Evolutionary conservation across 129 eudicot species (phyloP).

Genomic region (Saposhnikovia divaricata): DNA sequence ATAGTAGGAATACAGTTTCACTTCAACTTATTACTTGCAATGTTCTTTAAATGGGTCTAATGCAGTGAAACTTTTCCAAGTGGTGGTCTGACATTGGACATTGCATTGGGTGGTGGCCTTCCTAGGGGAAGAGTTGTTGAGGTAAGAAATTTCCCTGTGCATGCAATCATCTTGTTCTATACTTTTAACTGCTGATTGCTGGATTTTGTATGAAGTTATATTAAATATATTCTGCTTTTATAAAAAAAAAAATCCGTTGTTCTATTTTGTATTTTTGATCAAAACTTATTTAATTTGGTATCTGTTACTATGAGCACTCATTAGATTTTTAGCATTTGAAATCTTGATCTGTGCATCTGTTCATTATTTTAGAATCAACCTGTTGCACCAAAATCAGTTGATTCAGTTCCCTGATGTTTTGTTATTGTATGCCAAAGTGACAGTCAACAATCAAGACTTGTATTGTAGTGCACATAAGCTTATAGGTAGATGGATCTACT

Average conservation of each 20-base stretch:
- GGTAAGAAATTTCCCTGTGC: conserved; percentile 28
- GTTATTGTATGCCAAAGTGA: too few species aligned
- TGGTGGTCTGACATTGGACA: conserved; percentile 87
- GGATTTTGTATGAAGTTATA: background rate
- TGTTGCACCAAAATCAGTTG: too few species aligned
- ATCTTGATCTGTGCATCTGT: too few species aligned
- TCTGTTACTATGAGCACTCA: background rate
- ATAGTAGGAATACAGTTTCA: background rate
- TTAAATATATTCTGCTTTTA: too few species aligned
- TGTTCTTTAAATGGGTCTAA: background rate
- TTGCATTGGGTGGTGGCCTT: conserved; percentile 94
- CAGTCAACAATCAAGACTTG: too few species aligned
- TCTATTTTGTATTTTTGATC: background rate
- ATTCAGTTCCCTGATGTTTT: too few species aligned
- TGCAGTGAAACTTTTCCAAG: conserved; percentile 98
- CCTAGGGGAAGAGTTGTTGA: conserved; percentile 97
- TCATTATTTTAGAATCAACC: too few species aligned
- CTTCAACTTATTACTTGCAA: background rate
- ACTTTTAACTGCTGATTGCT: background rate
- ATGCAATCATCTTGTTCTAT: background rate
- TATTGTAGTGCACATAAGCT: too few species aligned
- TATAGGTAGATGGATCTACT: too few species aligned
- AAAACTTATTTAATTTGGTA: background rate
- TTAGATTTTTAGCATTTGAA: too few species aligned
- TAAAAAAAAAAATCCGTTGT: too few species aligned